A percentile compares a stretch with the other conserved stretches of the same genome.
Conservation (phyloP, 345 rosid genomes). For the Camelina sativa region DNA sequence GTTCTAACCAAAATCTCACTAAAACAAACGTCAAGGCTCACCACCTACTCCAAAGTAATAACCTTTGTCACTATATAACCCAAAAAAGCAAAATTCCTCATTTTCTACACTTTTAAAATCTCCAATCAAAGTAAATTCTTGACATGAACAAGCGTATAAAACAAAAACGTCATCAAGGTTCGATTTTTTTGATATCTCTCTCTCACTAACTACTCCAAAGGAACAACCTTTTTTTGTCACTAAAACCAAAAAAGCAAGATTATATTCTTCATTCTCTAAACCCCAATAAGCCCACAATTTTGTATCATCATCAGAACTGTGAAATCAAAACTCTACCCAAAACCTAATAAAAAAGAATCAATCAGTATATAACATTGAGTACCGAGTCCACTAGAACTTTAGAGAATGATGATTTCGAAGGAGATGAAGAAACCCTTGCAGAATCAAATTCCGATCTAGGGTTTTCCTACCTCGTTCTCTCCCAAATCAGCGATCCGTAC, state of each 20-base stretch:
- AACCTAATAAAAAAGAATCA: conserved; percentile 4
- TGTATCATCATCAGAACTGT: not conserved
- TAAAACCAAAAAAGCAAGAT: conserved; percentile 23
- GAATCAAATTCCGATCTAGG: conserved; percentile 33
- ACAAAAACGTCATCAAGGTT: conserved; percentile 4
- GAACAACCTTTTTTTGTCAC: conserved; percentile 25
- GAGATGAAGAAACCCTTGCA: conserved; percentile 10
- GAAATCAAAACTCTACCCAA: not conserved
- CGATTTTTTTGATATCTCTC: not conserved
- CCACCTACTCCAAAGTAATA: conserved; percentile 31
- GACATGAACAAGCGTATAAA: not conserved
- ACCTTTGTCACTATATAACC: conserved; percentile 33
- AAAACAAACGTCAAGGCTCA: conserved; percentile 12
- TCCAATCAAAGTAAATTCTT: conserved; percentile 9
- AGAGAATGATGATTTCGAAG: not conserved
- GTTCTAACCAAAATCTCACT: not conserved
- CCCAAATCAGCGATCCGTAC: conserved; percentile 20
- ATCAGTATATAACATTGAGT: not conserved
- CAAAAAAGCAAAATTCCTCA: not conserved
- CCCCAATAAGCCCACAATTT: conserved; percentile 3
- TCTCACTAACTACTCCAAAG: conserved; percentile 24
- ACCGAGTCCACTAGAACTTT: not conserved
- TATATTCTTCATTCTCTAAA: not conserved
- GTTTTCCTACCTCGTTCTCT: not conserved
- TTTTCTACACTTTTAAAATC: not conserved